Percentiles rank a stretch among this genome's conserved stretches.
Evolutionary conservation across 495 filamentous ascomycete genomes (phyloP).

Genomic region (Penicillium malachiteum): DNA sequence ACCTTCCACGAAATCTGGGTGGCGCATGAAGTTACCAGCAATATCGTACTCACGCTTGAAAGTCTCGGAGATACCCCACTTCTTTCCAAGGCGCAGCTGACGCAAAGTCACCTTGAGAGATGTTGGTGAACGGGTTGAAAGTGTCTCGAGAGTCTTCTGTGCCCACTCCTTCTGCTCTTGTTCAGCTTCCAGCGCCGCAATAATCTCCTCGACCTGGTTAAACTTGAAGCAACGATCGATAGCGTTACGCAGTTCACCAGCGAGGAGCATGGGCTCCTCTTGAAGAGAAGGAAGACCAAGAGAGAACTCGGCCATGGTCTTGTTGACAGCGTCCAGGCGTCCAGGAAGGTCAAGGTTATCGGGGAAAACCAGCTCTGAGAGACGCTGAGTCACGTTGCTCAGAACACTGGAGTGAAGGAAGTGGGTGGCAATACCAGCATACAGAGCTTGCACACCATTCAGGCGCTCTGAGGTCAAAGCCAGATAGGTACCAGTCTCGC

Average conservation of each 20-base stretch:
- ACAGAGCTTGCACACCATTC: slow-evolving; percentile 77
- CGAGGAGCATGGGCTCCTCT: slow-evolving; percentile 61
- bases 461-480: slow-evolving; percentile 82
- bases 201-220: slow-evolving; percentile 66
- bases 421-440: slow-evolving; percentile 84
- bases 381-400: slow-evolving; percentile 73
- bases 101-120: slow-evolving; percentile 77
- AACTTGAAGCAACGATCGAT: slow-evolving; percentile 82
- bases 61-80: slow-evolving; percentile 76
- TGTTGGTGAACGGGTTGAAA: slow-evolving; percentile 76
- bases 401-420: slow-evolving; percentile 88
- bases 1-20: slow-evolving; percentile 84
- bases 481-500: slow-evolving; percentile 81
- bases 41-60: slow-evolving; percentile 82
- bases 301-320: slow-evolving; percentile 86
- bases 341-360: slow-evolving; percentile 62
- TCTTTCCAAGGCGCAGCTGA: slow-evolving; percentile 70
- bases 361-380: slow-evolving; percentile 83
- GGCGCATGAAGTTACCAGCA: slow-evolving; percentile 77
- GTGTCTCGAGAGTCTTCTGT: slow-evolving; percentile 62
- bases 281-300: slow-evolving; percentile 70
- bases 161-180: slow-evolving; percentile 67
- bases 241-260: slow-evolving; percentile 64
- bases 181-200: slow-evolving; percentile 63
- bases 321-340: slow-evolving; percentile 70